These are phyloP conservation scores for Solanum boliviense DNA, from an alignment of 257 asterid species.

Conservation along the genomic window DNA sequence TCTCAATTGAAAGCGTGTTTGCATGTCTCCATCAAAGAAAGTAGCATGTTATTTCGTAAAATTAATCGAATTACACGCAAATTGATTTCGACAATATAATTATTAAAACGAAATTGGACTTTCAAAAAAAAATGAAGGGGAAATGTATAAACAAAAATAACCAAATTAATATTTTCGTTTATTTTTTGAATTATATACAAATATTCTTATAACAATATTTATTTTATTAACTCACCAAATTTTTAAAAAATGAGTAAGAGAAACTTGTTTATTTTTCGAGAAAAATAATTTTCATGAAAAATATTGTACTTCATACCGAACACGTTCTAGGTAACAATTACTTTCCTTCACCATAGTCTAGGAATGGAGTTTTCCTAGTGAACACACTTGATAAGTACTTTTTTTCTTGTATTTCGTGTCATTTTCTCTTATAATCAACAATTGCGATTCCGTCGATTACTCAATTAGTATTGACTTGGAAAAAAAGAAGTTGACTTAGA, in stretches of 20 bases:
- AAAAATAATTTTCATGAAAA: not conserved
- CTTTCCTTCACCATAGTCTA: not conserved
- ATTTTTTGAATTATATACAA: no score
- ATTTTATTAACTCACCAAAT: no score
- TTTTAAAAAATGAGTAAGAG: not conserved
- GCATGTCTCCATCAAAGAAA: not conserved
- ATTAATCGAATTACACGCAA: not conserved
- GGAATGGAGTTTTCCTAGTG: not conserved
- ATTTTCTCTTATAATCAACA: not conserved
- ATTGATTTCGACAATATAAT: not conserved
- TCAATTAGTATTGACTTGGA: not conserved
- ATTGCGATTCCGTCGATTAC: not conserved
- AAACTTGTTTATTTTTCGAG: no score
- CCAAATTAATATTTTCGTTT: no score
- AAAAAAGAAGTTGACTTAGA: not conserved
- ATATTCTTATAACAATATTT: no score
- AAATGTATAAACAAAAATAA: no score
- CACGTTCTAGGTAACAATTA: not conserved
- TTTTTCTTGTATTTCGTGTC: not conserved
- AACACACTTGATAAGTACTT: not conserved
- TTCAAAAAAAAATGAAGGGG: not conserved
- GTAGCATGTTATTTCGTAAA: not conserved
- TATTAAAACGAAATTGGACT: not conserved
- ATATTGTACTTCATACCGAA: not conserved
- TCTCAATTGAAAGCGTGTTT: not conserved